These are phyloP conservation scores for Mortierella sp. DNA, from an alignment of 371 early-diverging fungal species.

Conservation along the genomic window DNA sequence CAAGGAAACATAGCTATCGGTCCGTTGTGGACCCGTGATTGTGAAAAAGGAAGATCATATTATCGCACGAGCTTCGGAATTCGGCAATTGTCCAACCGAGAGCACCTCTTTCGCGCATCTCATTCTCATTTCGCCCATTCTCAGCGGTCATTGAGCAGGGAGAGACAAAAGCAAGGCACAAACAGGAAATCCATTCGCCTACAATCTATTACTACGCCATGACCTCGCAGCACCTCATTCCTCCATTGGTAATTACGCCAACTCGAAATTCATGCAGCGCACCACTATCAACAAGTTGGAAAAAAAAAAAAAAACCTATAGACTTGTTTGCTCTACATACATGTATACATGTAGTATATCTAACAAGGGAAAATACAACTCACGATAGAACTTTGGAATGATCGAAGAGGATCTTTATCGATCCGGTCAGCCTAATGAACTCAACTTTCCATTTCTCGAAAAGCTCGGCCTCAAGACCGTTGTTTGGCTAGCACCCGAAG, in stretches of 20 bases:
- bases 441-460: conserved; percentile 97
- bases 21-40: no score
- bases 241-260: conserved; percentile 73
- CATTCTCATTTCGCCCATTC: no score
- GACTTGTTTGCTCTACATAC: background rate
- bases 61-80: no score
- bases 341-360: background rate
- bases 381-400: conserved; percentile 91
- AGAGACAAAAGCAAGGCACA: no score
- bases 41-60: no score
- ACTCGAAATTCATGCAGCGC: no score
- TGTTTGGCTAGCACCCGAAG: conserved; percentile 95
- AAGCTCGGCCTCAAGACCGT: conserved; percentile 93
- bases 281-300: background rate
- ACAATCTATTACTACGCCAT: conserved; percentile 33
- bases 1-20: no score
- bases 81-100: no score
- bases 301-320: background rate
- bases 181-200: no score
- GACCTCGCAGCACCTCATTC: conserved; percentile 87
- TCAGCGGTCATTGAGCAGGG: no score
- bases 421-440: conserved; percentile 98
- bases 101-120: no score
- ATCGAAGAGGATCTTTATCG: conserved; percentile 97
- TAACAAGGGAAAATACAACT: no score